These are phyloP conservation scores for Baorangia bicolor DNA, from an alignment of 768 basidiomycete species.

Conservation along the genomic window DNA sequence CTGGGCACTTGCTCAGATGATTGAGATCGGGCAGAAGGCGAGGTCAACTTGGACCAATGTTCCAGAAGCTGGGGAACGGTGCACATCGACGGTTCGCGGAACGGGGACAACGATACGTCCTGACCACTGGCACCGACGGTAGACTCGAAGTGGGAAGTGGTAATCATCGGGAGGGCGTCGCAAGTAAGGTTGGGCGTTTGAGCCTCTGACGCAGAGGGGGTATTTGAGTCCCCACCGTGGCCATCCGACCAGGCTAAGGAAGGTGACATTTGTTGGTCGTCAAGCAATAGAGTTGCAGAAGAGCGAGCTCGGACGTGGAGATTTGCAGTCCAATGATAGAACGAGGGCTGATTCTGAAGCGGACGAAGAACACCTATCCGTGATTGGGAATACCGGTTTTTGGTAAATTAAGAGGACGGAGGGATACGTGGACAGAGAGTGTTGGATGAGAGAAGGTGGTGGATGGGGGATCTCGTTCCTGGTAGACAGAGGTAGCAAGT, in stretches of 20 bases:
- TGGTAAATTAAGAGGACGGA: slow-evolving; percentile 10
- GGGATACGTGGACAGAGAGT: background rate
- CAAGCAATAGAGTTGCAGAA: slow-evolving; percentile 29
- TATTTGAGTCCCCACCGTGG: slow-evolving; percentile 28
- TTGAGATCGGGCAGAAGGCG: background rate
- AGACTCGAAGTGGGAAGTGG: slow-evolving; percentile 3
- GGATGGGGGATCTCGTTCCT: slow-evolving; percentile 15
- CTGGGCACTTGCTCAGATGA: slow-evolving; percentile 6
- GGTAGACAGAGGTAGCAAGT: slow-evolving; percentile 3
- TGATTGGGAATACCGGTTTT: slow-evolving; percentile 19
- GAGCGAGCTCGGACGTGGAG: slow-evolving; percentile 12
- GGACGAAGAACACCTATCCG: slow-evolving; percentile 16
- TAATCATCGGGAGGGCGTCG: slow-evolving; percentile 21
- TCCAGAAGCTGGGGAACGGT: background rate
- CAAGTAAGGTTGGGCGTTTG: background rate
- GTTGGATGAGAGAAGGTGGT: slow-evolving; percentile 14
- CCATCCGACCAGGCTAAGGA: slow-evolving; percentile 18
- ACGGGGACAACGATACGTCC: slow-evolving; percentile 4
- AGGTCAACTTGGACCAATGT: slow-evolving; percentile 8
- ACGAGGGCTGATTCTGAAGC: slow-evolving; percentile 14
- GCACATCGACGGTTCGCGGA: slow-evolving; percentile 6
- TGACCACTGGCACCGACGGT: background rate
- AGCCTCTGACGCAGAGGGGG: background rate
- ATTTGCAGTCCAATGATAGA: slow-evolving; percentile 33
- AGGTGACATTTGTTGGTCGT: slow-evolving; percentile 36